Evolutionary conservation across 352 stramenopile genomes (phyloP), one percentile per base, ranked within the genome.

Genomic region (Phytophthora tentaculata): DNA sequence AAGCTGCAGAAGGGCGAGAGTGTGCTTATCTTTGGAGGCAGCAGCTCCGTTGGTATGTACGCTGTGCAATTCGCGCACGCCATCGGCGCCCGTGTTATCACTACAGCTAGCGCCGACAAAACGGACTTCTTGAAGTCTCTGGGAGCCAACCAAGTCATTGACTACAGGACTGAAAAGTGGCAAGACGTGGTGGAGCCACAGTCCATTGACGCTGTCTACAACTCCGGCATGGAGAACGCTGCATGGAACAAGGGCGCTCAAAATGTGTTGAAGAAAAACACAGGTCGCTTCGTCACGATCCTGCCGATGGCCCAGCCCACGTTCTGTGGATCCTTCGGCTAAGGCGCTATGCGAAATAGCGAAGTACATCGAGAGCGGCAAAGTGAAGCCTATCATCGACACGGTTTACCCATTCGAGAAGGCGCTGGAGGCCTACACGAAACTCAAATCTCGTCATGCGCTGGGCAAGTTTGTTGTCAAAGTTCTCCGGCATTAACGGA

Each of bases 401-500:
- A 74, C 72, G 59, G 67, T 86, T 10, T 77, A 83, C 35, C 47
- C 64, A 17, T 91, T 94, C 35, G 71, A 88, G 39, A 71, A 80
- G 35, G 53, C 80, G 0, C 23, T 74, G 9, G 79, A 87, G 2
- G 86, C 67, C 29, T 74, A 87, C 26, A 49, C 67, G 12, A 69
- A 77, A 19, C 69, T 87, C 2, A 87, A 89, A 59, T 68, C 64
- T 10, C 64, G 74, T 28, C 81, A 80, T n/a, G 76, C 81, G 0
- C 73, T 76, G 37, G 83, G 85, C 59, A 94, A 94, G 61, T 77
- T 92, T 23, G 67, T 90, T 8, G 13, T 71, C n/a, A 41, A 69
- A 20, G 60, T 66, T 43, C 9, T 37, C 9, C 6, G 29, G 29
- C 9, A 9, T 37, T 37, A 37, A 37, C 5, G 9, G 29, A 37